Evolutionary conservation across 2,329 filamentous ascomycete genomes (phyloP), one percentile per base, ranked within the genome.

Genomic region (Fusarium sp.): DNA sequence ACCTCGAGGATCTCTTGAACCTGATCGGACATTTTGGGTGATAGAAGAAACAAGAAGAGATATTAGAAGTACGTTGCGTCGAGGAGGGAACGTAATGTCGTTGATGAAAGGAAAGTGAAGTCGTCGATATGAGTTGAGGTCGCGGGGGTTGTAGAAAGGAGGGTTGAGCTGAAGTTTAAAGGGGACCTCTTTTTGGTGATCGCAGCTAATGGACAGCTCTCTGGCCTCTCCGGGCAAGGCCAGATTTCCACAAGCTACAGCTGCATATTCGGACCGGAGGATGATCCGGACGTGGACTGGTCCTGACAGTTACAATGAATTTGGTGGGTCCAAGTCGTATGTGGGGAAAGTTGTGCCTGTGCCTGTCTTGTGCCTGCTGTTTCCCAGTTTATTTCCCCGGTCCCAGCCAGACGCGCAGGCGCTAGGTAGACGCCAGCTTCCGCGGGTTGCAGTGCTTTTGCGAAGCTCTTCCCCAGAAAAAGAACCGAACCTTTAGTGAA

Each of bases 1-100:
- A 90, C 86, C 73, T 93, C 91, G 78, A 91, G 86, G 76, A 93
- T 83, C 78, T 92, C 89, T 80, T 91, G 89, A 75, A 92, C 80
- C 79, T 90, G 86, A 79, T 92, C 90, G 80, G 89, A 86, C 87
- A 90, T 89, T 78, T 74, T 82, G 79, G 48, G 18, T 44, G 49
- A 16, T 42, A 40, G 47, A 55, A 55, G 48, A 55, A 48, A 60
- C 29, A 22, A 16, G 40, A 37, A 59, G 24, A n/a, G 53, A 22
- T 57, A 55, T 68, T 70, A 65, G 71, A 71, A 68, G 44, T 61
- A 68, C 27, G 45, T 27, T 54, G 34, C 6, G 41, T 22, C 32
- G 57, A 64, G 53, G 47, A 59, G 44, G 13, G 53, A 34, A 44
- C 44, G n/a, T 40, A 51, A 25, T 34, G 34, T 67, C 54, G 67